These are phyloP conservation scores for Pseudozyma hubeiensis DNA, from an alignment of 1,284 basidiomycete genomes.

Conservation along the genomic window DNA sequence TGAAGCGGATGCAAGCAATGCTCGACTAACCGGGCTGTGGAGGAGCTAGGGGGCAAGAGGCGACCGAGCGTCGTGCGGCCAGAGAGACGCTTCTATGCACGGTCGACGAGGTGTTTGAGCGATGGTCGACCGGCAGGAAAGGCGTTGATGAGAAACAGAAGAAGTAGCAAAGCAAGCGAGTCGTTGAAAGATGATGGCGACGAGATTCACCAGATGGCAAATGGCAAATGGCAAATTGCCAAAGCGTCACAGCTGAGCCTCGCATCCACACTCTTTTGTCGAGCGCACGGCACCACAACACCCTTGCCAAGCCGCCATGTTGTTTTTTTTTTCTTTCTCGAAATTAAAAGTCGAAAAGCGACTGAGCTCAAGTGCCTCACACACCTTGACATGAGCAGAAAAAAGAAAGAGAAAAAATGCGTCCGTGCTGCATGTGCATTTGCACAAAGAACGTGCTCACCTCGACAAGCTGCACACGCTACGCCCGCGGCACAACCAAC, in stretches of 20 bases:
- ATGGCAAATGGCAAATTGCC: neutral
- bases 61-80: neutral
- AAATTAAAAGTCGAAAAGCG: neutral
- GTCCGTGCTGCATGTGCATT: conserved; percentile 25
- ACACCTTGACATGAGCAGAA: neutral
- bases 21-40: no score
- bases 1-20: no score
- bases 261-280: neutral
- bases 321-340: conserved; percentile 14
- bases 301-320: conserved; percentile 2
- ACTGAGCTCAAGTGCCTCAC: conserved; percentile 3
- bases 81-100: conserved; percentile 16
- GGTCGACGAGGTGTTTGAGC: conserved; percentile 19
- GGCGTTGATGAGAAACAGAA: conserved; percentile 12
- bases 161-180: neutral
- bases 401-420: conserved; percentile 2
- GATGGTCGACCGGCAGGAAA: conserved; percentile 23
- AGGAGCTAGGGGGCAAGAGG: neutral
- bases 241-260: conserved; percentile 8
- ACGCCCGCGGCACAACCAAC: conserved; percentile 2
- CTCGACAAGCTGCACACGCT: neutral
- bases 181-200: conserved; percentile 1
- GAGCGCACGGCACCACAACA: conserved; percentile 2
- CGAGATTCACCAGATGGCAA: conserved; percentile 7
- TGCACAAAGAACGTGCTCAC: conserved; percentile 21